Percentiles rank a stretch among this genome's conserved stretches.
phyloP scores from a whole-genome alignment of 352 stramenopile species.

The Phytophthora pinifolia region DNA sequence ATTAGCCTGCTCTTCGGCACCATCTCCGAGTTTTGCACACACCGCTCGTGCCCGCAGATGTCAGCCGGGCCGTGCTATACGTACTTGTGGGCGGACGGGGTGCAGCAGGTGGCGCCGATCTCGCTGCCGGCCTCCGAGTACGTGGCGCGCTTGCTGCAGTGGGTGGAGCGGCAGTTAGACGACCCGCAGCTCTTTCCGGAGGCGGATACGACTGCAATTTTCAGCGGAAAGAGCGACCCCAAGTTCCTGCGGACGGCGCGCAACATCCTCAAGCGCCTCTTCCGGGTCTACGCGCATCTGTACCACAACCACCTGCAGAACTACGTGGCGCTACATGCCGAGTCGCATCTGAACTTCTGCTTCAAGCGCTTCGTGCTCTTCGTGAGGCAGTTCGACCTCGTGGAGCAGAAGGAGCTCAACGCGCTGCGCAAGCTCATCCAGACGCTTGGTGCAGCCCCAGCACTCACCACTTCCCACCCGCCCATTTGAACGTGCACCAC shows the following conservation, averaged over 20 bases:
- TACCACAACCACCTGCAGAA: constrained; percentile 95
- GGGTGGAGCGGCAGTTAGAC: constrained; percentile 86
- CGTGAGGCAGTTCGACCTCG: constrained; percentile 91
- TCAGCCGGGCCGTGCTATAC: constrained; percentile 81
- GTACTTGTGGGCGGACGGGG: constrained; percentile 85
- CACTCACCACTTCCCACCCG: too few relatives aligned
- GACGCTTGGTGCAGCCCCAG: constrained; percentile 22
- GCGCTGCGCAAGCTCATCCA: constrained; percentile 93
- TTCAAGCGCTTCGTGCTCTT: constrained; percentile 99
- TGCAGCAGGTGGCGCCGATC: constrained; percentile 47
- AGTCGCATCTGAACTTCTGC: constrained; percentile 95
- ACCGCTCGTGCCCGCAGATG: constrained; percentile 67
- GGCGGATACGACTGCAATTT: constrained; percentile 6
- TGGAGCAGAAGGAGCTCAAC: constrained; percentile 94
- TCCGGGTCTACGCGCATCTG: constrained; percentile 97
- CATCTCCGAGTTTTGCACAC: constrained; percentile 81
- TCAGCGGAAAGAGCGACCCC: constrained; percentile 11
- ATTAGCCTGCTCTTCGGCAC: constrained; percentile 91
- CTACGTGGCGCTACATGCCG: constrained; percentile 90
- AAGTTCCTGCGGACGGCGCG: constrained; percentile 58
- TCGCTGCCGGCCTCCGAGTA: constrained; percentile 81
- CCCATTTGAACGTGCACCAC: constrained; percentile 8
- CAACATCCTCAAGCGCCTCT: constrained; percentile 95
- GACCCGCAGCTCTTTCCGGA: constrained; percentile 64
- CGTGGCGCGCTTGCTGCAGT: constrained; percentile 82